Evolutionary conservation across 2,329 filamentous ascomycete genomes (phyloP), one percentile per base, ranked within the genome.

Genomic region (Pseudocercospora fijiensis): DNA sequence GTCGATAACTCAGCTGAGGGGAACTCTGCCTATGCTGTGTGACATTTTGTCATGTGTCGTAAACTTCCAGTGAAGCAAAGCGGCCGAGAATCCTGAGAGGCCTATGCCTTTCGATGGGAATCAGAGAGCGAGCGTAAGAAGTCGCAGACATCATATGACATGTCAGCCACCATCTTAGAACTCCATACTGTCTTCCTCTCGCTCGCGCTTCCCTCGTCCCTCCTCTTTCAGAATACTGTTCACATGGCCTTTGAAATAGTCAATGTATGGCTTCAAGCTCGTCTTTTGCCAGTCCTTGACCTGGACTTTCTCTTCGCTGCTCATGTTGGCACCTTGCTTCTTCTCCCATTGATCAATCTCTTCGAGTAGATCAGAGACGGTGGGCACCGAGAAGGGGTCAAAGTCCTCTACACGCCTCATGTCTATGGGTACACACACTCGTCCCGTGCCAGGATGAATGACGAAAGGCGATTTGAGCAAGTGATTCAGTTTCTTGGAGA

Each of bases 401-500:
- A 99, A 99, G 3, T 88, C 84, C 56, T 95, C 91, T 0, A 94
- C 84, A 4, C 80, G 82, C 37, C 81, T 80, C 0, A 87, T 85
- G 75, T 98, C 91, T 72, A 99, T 98, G 1, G 95, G 95, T 58
- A 99, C 95, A 80, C 95, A 99, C 6, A 99, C 91, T 60, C 94
- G 83, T 0, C 95, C 94, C 0, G 95, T 99, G 18, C 92, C 92
- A 0, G 95, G 95, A 76, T 99, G 95, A 41, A 99, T 89, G 65
- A 97, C 94, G 74, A 99, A 99, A 0, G 95, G 95, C 66, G 89
- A 93, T 77, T 99, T 99, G 71, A 99, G 88, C 84, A 99, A 86
- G 84, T 99, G 95, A 80, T 97, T 98, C 62, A 96, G 86, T 76
- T 97, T 96, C 83, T 98, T 98, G 75, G 90, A 95, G 75, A 99